Percentiles rank a stretch among this genome's conserved stretches.
These are phyloP conservation scores for Anaeromyces robustus DNA, from an alignment of 192 early-diverging fungal species.

Conservation along the genomic window DNA sequence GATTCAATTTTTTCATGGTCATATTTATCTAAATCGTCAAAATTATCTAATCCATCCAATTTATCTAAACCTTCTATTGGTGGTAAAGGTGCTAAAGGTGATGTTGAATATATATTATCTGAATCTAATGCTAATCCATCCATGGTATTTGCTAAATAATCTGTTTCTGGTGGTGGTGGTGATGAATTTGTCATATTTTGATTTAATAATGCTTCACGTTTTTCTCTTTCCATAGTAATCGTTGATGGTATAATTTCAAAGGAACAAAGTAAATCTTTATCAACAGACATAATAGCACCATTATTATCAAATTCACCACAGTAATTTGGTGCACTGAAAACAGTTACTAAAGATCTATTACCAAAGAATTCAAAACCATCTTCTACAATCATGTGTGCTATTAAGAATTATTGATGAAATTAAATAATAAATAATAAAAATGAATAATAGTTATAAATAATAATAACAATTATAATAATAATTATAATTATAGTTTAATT, in stretches of 20 bases:
- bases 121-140: background rate
- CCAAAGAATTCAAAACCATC: conserved; percentile 95
- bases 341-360: conserved; percentile 73
- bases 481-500: background rate
- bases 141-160: background rate
- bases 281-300: background rate
- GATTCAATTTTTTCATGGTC: no score
- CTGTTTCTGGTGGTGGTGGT: background rate
- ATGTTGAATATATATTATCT: no score
- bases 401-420: no score
- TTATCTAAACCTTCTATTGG: no score
- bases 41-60: no score
- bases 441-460: conserved; percentile 25
- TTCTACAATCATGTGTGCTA: conserved; percentile 89
- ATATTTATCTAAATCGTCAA: no score
- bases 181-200: background rate
- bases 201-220: background rate
- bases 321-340: conserved; percentile 92
- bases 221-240: background rate
- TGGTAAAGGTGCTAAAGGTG: no score
- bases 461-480: no score
- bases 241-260: background rate
- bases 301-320: conserved; percentile 78
- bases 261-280: no score
- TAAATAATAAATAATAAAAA: no score